Percentiles rank a stretch among this genome's conserved stretches.
phyloP scores from a whole-genome alignment of 768 basidiomycete species.

The Pleurotus platypus region DNA sequence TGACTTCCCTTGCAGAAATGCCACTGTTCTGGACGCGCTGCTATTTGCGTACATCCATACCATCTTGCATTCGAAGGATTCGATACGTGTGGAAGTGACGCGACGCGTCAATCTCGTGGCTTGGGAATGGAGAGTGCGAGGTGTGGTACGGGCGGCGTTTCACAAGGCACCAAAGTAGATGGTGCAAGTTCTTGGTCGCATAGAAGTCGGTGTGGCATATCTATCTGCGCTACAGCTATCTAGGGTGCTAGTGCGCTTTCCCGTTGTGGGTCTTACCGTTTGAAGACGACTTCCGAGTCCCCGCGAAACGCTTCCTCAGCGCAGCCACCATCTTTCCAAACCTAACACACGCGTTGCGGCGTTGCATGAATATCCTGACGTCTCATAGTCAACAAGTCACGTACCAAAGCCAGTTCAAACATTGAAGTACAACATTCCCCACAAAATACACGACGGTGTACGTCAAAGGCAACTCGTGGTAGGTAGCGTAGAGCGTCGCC shows the following conservation, averaged over 20 bases:
- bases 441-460: constrained; percentile 48
- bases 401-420: constrained; percentile 80
- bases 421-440: constrained; percentile 66
- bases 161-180: background rate
- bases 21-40: constrained; percentile 80
- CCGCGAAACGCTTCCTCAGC: constrained; percentile 56
- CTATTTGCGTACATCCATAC: constrained; percentile 78
- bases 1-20: constrained; percentile 39
- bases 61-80: constrained; percentile 45
- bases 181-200: no score
- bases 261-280: constrained; percentile 16
- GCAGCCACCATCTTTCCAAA: constrained; percentile 72
- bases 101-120: constrained; percentile 73
- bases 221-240: background rate
- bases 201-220: no score
- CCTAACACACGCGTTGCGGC: constrained; percentile 32
- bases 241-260: constrained; percentile 11
- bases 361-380: background rate
- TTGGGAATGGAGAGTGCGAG: constrained; percentile 73
- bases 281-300: background rate
- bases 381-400: constrained; percentile 14
- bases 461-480: constrained; percentile 46
- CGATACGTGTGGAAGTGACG: constrained; percentile 59
- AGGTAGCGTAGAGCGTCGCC: constrained; percentile 51
- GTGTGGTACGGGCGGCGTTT: constrained; percentile 54